A percentile compares a stretch with the other conserved stretches of the same genome.
phyloP scores from a whole-genome alignment of 106 monocot species.

The Dendrobium chrysotoxum region DNA sequence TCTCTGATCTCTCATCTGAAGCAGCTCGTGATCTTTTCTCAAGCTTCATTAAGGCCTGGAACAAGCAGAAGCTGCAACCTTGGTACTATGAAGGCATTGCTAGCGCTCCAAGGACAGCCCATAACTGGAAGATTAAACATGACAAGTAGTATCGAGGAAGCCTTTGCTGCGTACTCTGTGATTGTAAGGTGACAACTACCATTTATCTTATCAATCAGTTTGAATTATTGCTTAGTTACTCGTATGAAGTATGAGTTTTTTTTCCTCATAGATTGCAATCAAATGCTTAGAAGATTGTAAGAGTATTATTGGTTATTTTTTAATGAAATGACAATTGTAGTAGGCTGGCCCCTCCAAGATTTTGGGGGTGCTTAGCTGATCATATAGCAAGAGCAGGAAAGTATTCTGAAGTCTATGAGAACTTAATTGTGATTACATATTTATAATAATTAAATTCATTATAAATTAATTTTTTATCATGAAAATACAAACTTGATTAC shows the following conservation, averaged over 20 bases:
- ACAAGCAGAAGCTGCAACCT: slow-evolving; percentile 40
- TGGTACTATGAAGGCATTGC: slow-evolving; percentile 73
- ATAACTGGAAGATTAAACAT: slow-evolving; percentile 72
- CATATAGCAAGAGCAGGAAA: too few species aligned
- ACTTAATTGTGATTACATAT: too few species aligned
- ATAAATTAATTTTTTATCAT: too few species aligned
- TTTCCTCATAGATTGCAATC: too few species aligned
- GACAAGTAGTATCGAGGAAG: neutral
- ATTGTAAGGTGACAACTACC: neutral
- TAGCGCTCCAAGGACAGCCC: slow-evolving; percentile 51
- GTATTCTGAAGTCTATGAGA: too few species aligned
- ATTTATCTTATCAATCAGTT: neutral
- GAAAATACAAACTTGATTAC: too few species aligned
- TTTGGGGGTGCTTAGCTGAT: too few species aligned
- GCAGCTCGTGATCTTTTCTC: slow-evolving; percentile 56
- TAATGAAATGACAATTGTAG: too few species aligned
- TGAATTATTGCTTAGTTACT: neutral
- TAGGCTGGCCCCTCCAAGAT: too few species aligned
- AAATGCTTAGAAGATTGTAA: too few species aligned
- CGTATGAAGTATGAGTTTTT: neutral
- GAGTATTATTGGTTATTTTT: too few species aligned
- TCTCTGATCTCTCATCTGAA: slow-evolving; percentile 78
- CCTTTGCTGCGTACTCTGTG: neutral
- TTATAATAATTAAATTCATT: too few species aligned
- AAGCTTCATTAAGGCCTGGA: slow-evolving; percentile 67